Percentiles rank a stretch among this genome's conserved stretches.
These are phyloP conservation scores for Aspergillus ochraceus DNA, from an alignment of 2,329 filamentous ascomycete genomes.

Conservation along the genomic window DNA sequence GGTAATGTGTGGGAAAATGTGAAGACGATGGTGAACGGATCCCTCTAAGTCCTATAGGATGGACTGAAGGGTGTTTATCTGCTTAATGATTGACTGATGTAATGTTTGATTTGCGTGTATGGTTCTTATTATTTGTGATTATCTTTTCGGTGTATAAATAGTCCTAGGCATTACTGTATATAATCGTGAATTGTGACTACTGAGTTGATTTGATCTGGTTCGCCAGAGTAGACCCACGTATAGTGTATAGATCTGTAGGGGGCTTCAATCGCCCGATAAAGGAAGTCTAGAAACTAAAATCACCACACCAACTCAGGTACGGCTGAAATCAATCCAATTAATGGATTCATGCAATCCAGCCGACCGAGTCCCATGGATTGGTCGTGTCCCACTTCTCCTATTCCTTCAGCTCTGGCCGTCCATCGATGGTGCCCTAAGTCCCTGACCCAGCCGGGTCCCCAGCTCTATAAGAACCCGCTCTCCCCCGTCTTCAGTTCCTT, in stretches of 20 bases:
- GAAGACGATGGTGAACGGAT: slow-evolving; percentile 12
- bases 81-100: slow-evolving; percentile 1
- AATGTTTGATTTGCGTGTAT: neutral
- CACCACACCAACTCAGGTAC: neutral
- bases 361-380: neutral
- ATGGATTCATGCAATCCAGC: neutral
- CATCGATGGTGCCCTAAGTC: neutral
- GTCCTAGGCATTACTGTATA: neutral
- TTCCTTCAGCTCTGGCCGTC: neutral
- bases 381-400: neutral
- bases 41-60: slow-evolving; percentile 7
- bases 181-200: neutral
- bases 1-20: slow-evolving; percentile 18
- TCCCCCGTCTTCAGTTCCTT: neutral
- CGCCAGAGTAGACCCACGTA: too few relatives aligned
- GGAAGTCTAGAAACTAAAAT: neutral
- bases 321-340: neutral
- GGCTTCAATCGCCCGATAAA: too few relatives aligned
- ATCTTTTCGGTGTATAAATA: neutral
- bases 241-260: too few relatives aligned
- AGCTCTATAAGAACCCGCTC: neutral
- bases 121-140: neutral
- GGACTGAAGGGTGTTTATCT: neutral
- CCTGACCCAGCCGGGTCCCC: neutral
- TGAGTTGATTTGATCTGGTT: neutral